Percentiles rank a stretch among this genome's conserved stretches.
phyloP scores from a whole-genome alignment of 2,329 filamentous ascomycete species.

The Verticillium nubilum region DNA sequence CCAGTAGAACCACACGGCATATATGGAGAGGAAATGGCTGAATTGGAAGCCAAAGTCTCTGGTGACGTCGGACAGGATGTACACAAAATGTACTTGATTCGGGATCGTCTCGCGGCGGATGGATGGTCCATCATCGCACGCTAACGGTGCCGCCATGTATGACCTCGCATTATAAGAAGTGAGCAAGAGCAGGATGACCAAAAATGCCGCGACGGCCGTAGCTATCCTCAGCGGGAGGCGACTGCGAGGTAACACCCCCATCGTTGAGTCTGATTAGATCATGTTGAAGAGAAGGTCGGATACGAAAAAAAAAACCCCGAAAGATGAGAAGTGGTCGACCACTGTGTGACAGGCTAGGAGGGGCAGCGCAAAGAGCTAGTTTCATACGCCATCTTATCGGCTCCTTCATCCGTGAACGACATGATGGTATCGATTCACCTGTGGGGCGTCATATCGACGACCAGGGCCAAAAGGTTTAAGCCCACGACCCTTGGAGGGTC shows the following conservation, averaged over 20 bases:
- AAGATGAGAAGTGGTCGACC: too few species aligned
- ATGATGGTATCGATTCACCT: too few species aligned
- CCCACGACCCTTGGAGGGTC: too few species aligned
- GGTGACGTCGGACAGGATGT: conserved; percentile 12
- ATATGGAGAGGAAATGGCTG: conserved; percentile 18
- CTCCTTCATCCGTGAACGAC: too few species aligned
- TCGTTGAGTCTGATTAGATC: not conserved
- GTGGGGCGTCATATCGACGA: too few species aligned
- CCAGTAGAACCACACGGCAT: conserved; percentile 14
- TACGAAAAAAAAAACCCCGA: too few species aligned
- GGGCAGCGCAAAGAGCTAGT: too few species aligned
- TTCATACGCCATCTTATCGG: too few species aligned
- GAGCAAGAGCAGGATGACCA: not conserved
- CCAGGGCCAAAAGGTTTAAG: too few species aligned
- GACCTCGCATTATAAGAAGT: not conserved
- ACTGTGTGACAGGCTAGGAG: too few species aligned
- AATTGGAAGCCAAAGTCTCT: conserved; percentile 16
- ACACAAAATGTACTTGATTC: conserved; percentile 19
- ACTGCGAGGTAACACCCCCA: not conserved
- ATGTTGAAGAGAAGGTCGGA: not conserved
- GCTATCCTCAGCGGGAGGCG: not conserved
- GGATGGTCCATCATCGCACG: not conserved
- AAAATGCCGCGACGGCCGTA: not conserved
- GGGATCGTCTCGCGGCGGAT: conserved; percentile 12
- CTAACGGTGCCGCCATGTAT: not conserved